These are phyloP conservation scores for Conidiobolus incongruus DNA, from an alignment of 371 early-diverging fungal genomes.

Conservation along the genomic window DNA sequence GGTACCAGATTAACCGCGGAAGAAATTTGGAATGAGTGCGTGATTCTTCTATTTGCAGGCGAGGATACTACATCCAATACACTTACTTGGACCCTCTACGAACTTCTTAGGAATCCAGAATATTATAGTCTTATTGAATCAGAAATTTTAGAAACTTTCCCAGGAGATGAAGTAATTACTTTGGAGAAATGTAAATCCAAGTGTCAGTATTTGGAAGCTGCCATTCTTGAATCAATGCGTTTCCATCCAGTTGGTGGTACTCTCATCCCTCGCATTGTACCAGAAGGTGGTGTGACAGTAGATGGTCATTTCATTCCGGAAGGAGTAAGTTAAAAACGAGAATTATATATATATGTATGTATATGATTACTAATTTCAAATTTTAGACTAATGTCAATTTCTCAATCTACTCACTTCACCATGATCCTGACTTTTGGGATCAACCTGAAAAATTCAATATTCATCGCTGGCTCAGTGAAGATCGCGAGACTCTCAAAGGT, in stretches of 20 bases:
- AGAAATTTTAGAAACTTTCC: constrained; percentile 5
- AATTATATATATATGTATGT: constrained; percentile 5
- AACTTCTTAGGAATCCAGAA: constrained; percentile 6
- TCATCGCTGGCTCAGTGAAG: not conserved
- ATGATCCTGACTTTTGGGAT: not conserved
- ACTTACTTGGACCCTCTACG: constrained; percentile 6
- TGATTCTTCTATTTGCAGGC: constrained; percentile 9
- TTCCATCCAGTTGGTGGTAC: constrained; percentile 7
- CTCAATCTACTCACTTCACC: too few species aligned
- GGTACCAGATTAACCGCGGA: constrained; percentile 5
- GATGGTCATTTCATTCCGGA: too few species aligned
- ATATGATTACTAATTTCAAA: too few species aligned
- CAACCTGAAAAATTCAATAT: not conserved
- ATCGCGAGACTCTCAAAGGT: not conserved
- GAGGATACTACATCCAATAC: constrained; percentile 9
- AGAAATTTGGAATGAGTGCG: constrained; percentile 6
- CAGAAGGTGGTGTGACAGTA: constrained; percentile 3
- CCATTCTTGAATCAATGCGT: constrained; percentile 10
- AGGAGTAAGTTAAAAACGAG: too few species aligned
- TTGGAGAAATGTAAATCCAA: constrained; percentile 8
- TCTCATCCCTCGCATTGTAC: constrained; percentile 5
- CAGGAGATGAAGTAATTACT: not conserved
- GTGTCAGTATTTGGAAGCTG: constrained; percentile 12
- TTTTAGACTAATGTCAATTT: too few species aligned
- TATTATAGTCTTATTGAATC: not conserved